Evolutionary conservation across 2,329 filamentous ascomycete species (phyloP).

Genomic region (Scedosporium aurantiacum): DNA sequence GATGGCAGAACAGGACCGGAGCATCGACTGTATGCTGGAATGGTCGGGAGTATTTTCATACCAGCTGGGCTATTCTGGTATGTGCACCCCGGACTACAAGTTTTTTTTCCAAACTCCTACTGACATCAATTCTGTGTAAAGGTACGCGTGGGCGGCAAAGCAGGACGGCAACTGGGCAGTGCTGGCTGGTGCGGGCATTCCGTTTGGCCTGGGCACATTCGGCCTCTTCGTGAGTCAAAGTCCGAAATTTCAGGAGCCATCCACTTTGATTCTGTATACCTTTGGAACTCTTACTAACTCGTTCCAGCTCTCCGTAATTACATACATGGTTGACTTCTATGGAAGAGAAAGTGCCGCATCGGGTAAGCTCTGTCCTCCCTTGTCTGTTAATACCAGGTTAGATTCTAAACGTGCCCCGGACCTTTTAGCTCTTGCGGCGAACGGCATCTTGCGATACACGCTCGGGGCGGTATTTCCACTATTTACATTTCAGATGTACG

Average conservation of each 20-base stretch:
- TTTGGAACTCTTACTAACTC: background rate
- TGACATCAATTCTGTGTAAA: background rate
- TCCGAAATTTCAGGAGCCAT: background rate
- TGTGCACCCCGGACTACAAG: background rate
- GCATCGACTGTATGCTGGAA: conserved; percentile 11
- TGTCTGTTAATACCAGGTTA: no score
- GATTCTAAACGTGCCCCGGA: no score
- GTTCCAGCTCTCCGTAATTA: conserved; percentile 7
- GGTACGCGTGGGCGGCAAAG: conserved; percentile 9
- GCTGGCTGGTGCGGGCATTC: conserved; percentile 11
- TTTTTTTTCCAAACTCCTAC: no score
- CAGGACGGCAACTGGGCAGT: conserved; percentile 10
- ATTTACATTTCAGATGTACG: conserved; percentile 24
- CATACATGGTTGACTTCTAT: conserved; percentile 13
- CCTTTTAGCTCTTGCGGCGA: conserved; percentile 23
- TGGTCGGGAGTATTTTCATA: conserved; percentile 12
- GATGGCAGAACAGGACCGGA: conserved; percentile 8
- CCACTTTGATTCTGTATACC: no score
- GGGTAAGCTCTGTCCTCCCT: background rate
- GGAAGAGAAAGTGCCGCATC: conserved; percentile 10
- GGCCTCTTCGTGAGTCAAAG: background rate
- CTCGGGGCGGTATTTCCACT: conserved; percentile 31
- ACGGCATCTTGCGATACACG: conserved; percentile 29
- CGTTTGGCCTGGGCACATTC: conserved; percentile 6
- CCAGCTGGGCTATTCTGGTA: conserved; percentile 12